Evolutionary conservation across 345 rosid genomes (phyloP).

Genomic region (Cardiospermum halicacabum): DNA sequence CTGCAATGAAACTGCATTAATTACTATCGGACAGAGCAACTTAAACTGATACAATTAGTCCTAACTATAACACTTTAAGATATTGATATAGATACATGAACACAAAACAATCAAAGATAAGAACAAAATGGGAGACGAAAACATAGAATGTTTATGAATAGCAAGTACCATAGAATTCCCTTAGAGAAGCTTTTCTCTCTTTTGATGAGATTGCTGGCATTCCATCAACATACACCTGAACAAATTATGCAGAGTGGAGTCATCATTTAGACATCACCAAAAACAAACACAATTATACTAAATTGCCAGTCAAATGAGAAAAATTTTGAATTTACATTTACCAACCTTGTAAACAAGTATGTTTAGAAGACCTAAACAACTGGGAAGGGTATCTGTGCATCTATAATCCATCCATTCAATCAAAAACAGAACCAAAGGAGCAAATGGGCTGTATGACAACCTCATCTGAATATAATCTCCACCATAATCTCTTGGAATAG

Average conservation of each 20-base stretch:
- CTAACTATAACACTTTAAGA: too few species aligned
- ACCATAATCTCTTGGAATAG: conserved; percentile 49
- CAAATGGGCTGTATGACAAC: conserved; percentile 55
- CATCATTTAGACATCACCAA: neutral
- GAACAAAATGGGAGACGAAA: neutral
- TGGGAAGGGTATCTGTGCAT: conserved; percentile 53
- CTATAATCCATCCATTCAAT: conserved; percentile 70
- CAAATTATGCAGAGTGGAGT: neutral
- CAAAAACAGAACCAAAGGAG: conserved; percentile 49
- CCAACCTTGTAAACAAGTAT: conserved; percentile 54
- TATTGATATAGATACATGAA: too few species aligned
- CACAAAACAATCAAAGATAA: conserved; percentile 8
- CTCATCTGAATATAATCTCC: conserved; percentile 53
- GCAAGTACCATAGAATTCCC: conserved; percentile 59
- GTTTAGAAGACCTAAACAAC: conserved; percentile 51
- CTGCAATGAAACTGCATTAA: conserved; percentile 39
- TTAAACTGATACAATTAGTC: too few species aligned
- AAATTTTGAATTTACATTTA: neutral
- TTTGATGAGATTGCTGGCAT: conserved; percentile 45
- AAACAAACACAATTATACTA: neutral
- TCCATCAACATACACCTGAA: conserved; percentile 63
- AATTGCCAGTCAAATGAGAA: neutral
- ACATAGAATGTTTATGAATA: neutral
- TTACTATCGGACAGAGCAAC: too few species aligned
- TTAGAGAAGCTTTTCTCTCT: conserved; percentile 52